phyloP scores from a whole-genome alignment of 2,329 filamentous ascomycete genomes.

The Trichoderma koningiopsis region DNA sequence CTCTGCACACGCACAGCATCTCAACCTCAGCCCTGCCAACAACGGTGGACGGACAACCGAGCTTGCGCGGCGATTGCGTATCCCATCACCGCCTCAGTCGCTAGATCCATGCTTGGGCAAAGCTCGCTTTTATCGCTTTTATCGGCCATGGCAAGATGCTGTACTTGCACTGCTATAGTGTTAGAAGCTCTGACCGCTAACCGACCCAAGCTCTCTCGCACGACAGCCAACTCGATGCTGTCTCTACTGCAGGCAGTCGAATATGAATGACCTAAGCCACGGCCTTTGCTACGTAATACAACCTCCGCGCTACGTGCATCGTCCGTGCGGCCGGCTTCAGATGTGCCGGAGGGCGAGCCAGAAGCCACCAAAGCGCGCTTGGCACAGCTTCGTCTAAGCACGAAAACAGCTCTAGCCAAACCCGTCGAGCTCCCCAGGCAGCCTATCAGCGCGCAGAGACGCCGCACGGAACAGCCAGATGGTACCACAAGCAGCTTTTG shows the following conservation, averaged over 20 bases:
- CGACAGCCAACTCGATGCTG: neutral
- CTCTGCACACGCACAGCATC: neutral
- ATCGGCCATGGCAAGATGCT: neutral
- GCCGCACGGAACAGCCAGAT: neutral
- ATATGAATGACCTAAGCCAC: neutral
- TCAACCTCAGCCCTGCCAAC: neutral
- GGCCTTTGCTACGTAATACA: neutral
- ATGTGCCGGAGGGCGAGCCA: constrained; percentile 7
- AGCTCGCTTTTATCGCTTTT: neutral
- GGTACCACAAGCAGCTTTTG: neutral
- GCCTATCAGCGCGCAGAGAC: neutral
- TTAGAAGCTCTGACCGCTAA: neutral
- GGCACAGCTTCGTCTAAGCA: neutral
- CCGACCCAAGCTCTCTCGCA: neutral
- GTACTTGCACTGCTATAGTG: too few species aligned
- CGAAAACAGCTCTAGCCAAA: neutral
- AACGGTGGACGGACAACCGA: neutral
- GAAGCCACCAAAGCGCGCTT: neutral
- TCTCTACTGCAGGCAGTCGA: neutral
- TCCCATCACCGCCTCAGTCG: neutral
- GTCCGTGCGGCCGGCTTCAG: neutral
- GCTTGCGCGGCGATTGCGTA: constrained; percentile 20
- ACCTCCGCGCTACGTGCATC: constrained; percentile 1
- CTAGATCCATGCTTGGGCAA: neutral
- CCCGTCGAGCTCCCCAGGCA: neutral